Evolutionary conservation across 768 basidiomycete species (phyloP).

Genomic region (Tubosaeta sp.): DNA sequence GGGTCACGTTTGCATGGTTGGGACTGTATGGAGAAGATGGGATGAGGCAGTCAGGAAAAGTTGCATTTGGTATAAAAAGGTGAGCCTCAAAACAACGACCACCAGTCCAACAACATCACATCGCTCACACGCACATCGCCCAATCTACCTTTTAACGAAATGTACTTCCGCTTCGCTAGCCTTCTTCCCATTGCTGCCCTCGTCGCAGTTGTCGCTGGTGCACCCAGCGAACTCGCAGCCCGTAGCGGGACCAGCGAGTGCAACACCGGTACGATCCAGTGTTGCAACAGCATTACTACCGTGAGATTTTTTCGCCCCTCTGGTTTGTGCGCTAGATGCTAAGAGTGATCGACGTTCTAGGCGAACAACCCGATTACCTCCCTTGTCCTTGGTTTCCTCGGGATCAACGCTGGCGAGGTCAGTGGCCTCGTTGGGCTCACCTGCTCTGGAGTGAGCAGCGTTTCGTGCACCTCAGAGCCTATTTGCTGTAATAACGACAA

Average conservation of each 20-base stretch:
- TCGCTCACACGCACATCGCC: neutral
- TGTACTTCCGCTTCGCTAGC: conserved; percentile 7
- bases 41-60: too few relatives aligned
- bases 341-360: neutral
- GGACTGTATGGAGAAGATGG: too few relatives aligned
- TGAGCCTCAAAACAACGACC: neutral
- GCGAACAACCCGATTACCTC: neutral
- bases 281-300: conserved; percentile 4
- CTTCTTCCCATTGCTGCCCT: conserved; percentile 12
- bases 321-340: too few relatives aligned
- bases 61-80: conserved; percentile 21
- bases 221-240: conserved; percentile 3
- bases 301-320: too few relatives aligned
- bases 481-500: conserved; percentile 16
- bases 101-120: neutral
- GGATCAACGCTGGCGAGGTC: neutral
- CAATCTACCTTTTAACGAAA: neutral
- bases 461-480: conserved; percentile 6
- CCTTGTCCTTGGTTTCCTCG: neutral
- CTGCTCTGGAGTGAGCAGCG: conserved; percentile 4
- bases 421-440: conserved; percentile 1
- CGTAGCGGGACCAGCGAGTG: too few relatives aligned
- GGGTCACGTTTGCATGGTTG: neutral
- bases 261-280: neutral
- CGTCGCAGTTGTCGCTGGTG: conserved; percentile 3